phyloP scores from a whole-genome alignment of 352 stramenopile genomes.

The Phytophthora hybrid region DNA sequence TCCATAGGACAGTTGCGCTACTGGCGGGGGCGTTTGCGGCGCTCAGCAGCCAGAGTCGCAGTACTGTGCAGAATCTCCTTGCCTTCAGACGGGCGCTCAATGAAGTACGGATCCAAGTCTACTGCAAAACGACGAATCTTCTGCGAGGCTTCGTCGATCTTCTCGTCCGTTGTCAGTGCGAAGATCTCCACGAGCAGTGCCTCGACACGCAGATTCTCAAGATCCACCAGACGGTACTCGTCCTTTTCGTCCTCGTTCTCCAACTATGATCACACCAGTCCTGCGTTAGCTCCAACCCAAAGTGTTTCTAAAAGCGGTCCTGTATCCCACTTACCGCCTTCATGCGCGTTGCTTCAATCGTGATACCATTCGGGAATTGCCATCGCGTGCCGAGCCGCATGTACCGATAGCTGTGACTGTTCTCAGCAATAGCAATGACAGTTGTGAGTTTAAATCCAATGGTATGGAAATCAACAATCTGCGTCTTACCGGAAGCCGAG shows the following conservation, averaged over 20 bases:
- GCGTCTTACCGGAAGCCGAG: constrained; percentile 76
- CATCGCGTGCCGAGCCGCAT: constrained; percentile 85
- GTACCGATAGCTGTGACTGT: constrained; percentile 85
- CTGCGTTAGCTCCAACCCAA: not conserved
- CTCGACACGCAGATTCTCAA: constrained; percentile 86
- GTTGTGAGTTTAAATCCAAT: constrained; percentile 3
- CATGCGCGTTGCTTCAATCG: constrained; percentile 86
- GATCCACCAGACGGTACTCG: constrained; percentile 83
- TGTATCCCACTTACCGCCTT: constrained; percentile 66
- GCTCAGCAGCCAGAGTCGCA: constrained; percentile 79
- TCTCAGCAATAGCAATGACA: not conserved
- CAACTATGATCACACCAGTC: constrained; percentile 43
- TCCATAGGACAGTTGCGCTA: constrained; percentile 24
- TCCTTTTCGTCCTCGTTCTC: constrained; percentile 87
- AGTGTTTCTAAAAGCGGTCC: not conserved
- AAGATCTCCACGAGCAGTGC: constrained; percentile 89
- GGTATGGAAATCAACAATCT: not conserved
- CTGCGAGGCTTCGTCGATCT: constrained; percentile 85
- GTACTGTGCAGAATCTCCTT: constrained; percentile 89
- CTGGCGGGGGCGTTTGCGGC: constrained; percentile 73
- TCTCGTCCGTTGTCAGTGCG: constrained; percentile 84
- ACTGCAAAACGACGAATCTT: constrained; percentile 86
- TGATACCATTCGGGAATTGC: constrained; percentile 87
- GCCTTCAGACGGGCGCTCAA: constrained; percentile 83
- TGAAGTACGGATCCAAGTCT: constrained; percentile 86